Percentiles rank a stretch among this genome's conserved stretches.
Conservation (phyloP, 106 monocot genomes). For the Vanilla planifolia region DNA sequence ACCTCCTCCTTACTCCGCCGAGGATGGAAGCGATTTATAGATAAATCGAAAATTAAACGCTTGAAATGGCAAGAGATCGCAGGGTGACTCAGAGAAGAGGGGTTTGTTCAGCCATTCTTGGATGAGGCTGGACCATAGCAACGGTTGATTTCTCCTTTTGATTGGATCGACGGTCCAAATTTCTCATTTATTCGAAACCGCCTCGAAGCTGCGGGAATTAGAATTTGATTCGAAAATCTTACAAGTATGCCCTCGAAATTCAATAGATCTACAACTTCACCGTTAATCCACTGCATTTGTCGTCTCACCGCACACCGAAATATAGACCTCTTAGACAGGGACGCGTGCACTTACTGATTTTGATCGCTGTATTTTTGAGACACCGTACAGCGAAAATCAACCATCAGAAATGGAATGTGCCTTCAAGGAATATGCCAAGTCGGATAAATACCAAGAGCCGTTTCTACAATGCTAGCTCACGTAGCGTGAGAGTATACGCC, state of each 20-base stretch:
- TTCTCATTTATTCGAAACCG: not conserved
- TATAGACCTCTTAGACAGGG: not conserved
- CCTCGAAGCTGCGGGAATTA: not conserved
- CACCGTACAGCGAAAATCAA: too few species aligned
- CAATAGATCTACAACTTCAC: too few species aligned
- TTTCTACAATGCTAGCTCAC: too few species aligned
- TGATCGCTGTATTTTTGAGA: too few species aligned
- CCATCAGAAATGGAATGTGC: too few species aligned
- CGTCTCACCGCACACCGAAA: not conserved
- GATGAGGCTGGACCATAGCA: too few species aligned
- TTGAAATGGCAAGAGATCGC: not conserved
- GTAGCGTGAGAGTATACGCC: too few species aligned
- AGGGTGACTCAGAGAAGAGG: not conserved
- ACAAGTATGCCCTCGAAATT: too few species aligned
- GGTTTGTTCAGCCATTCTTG: too few species aligned
- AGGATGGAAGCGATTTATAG: conserved; percentile 1
- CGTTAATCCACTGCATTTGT: not conserved
- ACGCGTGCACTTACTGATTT: too few species aligned
- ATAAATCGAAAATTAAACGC: not conserved
- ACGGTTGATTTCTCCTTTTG: not conserved
- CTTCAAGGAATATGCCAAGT: too few species aligned
- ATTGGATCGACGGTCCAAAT: not conserved
- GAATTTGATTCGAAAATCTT: not conserved
- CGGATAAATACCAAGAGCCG: too few species aligned
- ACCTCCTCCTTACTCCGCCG: not conserved